phyloP scores from a whole-genome alignment of 768 basidiomycete species.

The Panaeolus papilionaceus region DNA sequence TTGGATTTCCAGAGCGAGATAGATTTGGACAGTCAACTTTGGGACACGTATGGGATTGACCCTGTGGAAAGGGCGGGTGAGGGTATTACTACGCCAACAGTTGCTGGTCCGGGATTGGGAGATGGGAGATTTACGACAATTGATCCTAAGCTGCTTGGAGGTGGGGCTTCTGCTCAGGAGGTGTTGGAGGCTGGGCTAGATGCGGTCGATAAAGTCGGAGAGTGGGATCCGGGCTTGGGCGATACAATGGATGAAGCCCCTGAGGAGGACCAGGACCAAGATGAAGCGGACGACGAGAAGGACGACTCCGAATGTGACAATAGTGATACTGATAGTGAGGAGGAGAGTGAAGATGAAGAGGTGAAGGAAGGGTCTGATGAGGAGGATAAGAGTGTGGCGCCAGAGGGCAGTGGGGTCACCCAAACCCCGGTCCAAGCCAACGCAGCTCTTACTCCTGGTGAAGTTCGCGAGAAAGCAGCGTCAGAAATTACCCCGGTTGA shows the following conservation, averaged over 20 bases:
- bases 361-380: not conserved
- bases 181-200: not conserved
- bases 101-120: not conserved
- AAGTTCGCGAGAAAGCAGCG: not conserved
- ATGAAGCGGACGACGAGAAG: not conserved
- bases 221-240: not conserved
- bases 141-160: conserved; percentile 1
- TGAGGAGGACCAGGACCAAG: not conserved
- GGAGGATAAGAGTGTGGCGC: not conserved
- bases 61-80: conserved; percentile 1
- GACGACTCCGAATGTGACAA: not conserved
- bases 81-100: not conserved
- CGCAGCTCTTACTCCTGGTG: not conserved
- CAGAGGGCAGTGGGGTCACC: too few relatives aligned
- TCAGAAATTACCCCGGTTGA: not conserved
- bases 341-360: not conserved
- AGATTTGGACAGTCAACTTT: not conserved
- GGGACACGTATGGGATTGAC: not conserved
- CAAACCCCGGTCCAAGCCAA: not conserved
- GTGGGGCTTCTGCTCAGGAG: not conserved
- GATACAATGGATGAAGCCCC: not conserved
- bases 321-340: not conserved
- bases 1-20: not conserved
- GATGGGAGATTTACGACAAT: not conserved
- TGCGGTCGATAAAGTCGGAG: not conserved